A percentile compares a stretch with the other conserved stretches of the same genome.
Conservation (phyloP, 768 basidiomycete species). For the Lentinula lateritia region DNA sequence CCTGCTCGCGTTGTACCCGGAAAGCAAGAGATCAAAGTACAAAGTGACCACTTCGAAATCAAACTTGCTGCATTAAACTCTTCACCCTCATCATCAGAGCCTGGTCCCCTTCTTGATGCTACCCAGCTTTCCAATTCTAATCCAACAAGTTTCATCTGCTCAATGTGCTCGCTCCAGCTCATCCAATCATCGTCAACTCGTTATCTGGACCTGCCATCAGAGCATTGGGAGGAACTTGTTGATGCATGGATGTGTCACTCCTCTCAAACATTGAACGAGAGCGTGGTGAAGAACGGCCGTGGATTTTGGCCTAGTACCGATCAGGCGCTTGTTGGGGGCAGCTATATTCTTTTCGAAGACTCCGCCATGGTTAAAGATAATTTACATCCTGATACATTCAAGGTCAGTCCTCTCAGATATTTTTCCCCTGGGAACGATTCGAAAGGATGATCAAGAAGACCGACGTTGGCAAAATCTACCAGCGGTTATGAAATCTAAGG, state of each 20-base stretch:
- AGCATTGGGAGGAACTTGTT: conserved; percentile 96
- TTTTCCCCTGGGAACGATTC: conserved; percentile 7
- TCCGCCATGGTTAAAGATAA: conserved; percentile 49
- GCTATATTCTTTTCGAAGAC: conserved; percentile 77
- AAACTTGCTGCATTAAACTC: conserved; percentile 45
- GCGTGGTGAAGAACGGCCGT: conserved; percentile 50
- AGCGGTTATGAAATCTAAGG: conserved; percentile 39
- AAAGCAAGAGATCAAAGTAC: conserved; percentile 50
- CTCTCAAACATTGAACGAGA: conserved; percentile 78
- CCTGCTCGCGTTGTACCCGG: conserved; percentile 57
- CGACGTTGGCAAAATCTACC: conserved; percentile 67
- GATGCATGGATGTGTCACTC: conserved; percentile 98
- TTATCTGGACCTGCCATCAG: conserved; percentile 88
- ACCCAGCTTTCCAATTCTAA: conserved; percentile 47
- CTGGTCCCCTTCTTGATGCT: conserved; percentile 61
- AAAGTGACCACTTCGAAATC: conserved; percentile 63
- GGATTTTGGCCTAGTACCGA: conserved; percentile 73
- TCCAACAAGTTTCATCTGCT: conserved; percentile 69
- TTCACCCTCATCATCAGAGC: conserved; percentile 22
- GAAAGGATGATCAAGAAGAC: conserved; percentile 87
- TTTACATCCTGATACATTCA: conserved; percentile 37
- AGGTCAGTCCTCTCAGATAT: conserved; percentile 44
- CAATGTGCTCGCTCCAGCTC: conserved; percentile 74
- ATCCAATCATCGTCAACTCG: conserved; percentile 48
- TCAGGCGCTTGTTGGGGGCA: conserved; percentile 83